phyloP scores from a whole-genome alignment of 208 protist species.

The Endotrypanum monterogeii region DNA sequence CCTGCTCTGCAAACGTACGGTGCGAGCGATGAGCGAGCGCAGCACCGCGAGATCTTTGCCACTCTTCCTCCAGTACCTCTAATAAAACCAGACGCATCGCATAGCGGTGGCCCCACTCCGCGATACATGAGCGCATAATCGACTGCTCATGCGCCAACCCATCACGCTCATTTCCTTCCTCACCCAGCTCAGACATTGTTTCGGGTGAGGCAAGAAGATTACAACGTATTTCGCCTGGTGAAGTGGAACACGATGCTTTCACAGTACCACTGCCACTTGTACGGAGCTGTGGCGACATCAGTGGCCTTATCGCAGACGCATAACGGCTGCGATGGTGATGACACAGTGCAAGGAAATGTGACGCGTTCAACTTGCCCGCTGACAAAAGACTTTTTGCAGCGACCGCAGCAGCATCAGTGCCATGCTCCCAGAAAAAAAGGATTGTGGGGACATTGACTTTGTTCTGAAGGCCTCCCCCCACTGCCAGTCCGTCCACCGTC shows the following conservation, averaged over 20 bases:
- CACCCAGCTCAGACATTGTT: background rate
- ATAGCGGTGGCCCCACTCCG: conserved; percentile 22
- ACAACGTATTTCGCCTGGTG: background rate
- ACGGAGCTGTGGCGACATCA: background rate
- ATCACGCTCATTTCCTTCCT: background rate
- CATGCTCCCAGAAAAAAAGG: conserved; percentile 13
- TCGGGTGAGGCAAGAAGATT: background rate
- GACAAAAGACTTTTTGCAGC: background rate
- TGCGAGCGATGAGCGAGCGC: background rate
- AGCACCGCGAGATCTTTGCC: conserved; percentile 9
- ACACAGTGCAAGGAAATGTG: background rate
- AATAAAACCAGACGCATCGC: conserved; percentile 25
- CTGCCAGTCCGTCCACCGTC: conserved; percentile 14
- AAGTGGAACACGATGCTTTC: background rate
- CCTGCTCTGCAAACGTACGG: background rate
- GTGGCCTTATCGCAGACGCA: conserved; percentile 3
- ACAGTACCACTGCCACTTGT: background rate
- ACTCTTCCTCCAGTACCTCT: conserved; percentile 9
- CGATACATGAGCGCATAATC: conserved; percentile 9
- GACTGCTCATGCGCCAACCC: background rate
- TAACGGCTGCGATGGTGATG: background rate
- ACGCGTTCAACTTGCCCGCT: background rate
- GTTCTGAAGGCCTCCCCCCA: background rate
- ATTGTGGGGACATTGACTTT: background rate
- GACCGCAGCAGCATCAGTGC: background rate